Percentiles rank a stretch among this genome's conserved stretches.
Conservation (phyloP, 1,284 basidiomycete species). For the Pyrrhoderma noxium region DNA sequence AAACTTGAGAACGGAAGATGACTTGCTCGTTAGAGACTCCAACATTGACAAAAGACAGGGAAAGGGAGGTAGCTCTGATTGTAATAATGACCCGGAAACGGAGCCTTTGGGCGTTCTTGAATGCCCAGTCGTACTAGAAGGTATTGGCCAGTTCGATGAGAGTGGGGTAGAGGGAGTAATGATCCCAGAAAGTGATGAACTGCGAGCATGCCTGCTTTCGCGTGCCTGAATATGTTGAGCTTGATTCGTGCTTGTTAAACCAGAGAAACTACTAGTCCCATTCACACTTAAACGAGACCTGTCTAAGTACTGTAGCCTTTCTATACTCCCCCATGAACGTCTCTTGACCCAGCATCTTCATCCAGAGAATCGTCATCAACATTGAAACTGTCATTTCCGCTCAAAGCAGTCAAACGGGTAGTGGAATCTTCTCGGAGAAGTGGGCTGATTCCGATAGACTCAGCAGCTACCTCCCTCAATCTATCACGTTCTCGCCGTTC, state of each 20-base stretch:
- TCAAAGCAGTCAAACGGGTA: conserved; percentile 13
- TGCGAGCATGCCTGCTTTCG: conserved; percentile 14
- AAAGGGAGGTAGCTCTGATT: conserved; percentile 41
- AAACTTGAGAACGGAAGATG: conserved; percentile 53
- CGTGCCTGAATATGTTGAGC: conserved; percentile 2
- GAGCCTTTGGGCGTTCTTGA: conserved; percentile 28
- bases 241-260: background rate
- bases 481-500: conserved; percentile 67
- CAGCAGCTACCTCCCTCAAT: conserved; percentile 64
- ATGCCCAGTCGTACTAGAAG: conserved; percentile 22
- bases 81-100: conserved; percentile 26
- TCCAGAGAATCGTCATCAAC: conserved; percentile 15
- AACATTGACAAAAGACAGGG: conserved; percentile 48
- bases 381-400: conserved; percentile 19
- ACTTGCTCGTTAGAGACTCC: conserved; percentile 41
- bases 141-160: conserved; percentile 9
- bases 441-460: conserved; percentile 57
- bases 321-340: conserved; percentile 7
- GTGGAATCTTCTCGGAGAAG: conserved; percentile 27
- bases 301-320: conserved; percentile 9
- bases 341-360: conserved; percentile 13
- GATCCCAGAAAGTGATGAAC: conserved; percentile 14
- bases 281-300: conserved; percentile 8
- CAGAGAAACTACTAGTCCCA: background rate
- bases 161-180: conserved; percentile 9